Evolutionary conservation across 2,329 filamentous ascomycete species (phyloP).

Genomic region (Nemania sp.): DNA sequence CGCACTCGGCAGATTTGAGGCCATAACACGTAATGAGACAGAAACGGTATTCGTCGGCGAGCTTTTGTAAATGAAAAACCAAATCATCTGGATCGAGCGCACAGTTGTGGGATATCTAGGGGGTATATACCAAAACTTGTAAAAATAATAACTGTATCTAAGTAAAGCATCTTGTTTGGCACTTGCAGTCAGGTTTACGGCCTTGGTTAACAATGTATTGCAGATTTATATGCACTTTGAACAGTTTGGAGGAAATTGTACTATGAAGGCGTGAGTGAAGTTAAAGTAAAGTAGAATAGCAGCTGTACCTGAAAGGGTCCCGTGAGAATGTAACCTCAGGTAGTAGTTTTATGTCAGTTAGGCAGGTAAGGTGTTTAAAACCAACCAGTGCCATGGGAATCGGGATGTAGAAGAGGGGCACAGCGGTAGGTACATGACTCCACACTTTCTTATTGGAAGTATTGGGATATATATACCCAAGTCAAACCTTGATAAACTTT

Average conservation of each 20-base stretch:
- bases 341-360: not conserved
- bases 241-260: too few species aligned
- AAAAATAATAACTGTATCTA: conserved; percentile 4
- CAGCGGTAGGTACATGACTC: not conserved
- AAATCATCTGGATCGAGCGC: conserved; percentile 26
- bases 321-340: conserved; percentile 9
- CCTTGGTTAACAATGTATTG: not conserved
- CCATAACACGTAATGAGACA: conserved; percentile 40
- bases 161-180: conserved; percentile 7
- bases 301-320: not conserved
- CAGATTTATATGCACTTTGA: not conserved
- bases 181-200: not conserved
- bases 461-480: conserved; percentile 5
- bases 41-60: conserved; percentile 43
- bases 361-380: not conserved
- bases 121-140: not conserved
- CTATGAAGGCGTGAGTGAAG: not conserved
- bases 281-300: not conserved
- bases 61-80: conserved; percentile 39
- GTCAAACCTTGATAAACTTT: not conserved
- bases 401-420: conserved; percentile 7
- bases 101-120: not conserved
- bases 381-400: conserved; percentile 9
- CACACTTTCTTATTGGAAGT: conserved; percentile 13
- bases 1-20: conserved; percentile 45